phyloP scores from a whole-genome alignment of 177 flowering plant genomes.

The Vitis hybrid region DNA sequence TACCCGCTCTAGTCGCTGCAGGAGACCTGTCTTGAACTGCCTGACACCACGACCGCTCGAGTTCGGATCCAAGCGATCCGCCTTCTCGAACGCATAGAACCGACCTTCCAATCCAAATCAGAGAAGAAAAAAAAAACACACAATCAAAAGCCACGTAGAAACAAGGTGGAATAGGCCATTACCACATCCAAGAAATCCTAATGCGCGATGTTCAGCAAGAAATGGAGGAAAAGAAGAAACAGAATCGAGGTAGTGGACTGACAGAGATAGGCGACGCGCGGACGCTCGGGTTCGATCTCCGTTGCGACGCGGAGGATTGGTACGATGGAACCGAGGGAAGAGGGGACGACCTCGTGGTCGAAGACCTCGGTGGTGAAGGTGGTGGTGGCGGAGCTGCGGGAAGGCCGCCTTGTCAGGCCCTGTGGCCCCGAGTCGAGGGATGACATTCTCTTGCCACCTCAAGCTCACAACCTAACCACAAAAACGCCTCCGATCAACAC shows the following conservation, averaged over 20 bases:
- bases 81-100: conserved; percentile 85
- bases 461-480: not conserved
- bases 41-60: conserved; percentile 90
- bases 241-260: conserved; percentile 6
- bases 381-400: conserved; percentile 79
- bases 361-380: conserved; percentile 82
- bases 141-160: conserved; percentile 4
- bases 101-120: conserved; percentile 52
- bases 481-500: not conserved
- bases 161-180: not conserved
- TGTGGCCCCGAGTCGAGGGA: conserved; percentile 28
- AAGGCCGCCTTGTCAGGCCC: conserved; percentile 66
- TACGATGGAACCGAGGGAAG: conserved; percentile 77
- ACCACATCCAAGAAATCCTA: not conserved
- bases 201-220: not conserved
- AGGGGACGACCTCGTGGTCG: conserved; percentile 92
- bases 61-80: conserved; percentile 75
- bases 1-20: conserved; percentile 81
- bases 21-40: conserved; percentile 78
- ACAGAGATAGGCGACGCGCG: conserved; percentile 96
- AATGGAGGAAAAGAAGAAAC: not conserved
- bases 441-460: conserved; percentile 20
- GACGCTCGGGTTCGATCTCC: conserved; percentile 80
- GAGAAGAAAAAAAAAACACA: not conserved
- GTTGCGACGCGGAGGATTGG: conserved; percentile 87